Base-by-base conservation (phyloP, 805 yeast genomes). In the Ogataea trehaloabstinens region DNA sequence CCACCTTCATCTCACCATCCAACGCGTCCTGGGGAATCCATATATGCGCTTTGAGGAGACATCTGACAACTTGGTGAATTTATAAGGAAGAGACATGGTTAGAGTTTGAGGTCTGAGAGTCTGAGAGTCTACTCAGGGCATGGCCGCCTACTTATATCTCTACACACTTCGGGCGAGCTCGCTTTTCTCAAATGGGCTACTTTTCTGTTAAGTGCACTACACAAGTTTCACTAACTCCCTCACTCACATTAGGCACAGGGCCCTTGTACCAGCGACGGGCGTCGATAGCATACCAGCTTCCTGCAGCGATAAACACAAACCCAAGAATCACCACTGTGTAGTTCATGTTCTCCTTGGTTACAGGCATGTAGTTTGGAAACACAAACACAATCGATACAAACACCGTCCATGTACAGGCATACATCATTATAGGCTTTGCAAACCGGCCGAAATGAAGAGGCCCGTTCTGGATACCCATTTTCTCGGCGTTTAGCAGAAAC, bases 241-340 rank as follows among this genome's bases (percentile, higher is more conserved):
- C 63, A 45, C 68, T 74, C 43, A 73, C 55, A 49, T 73, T 76
- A 39, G 70, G 57, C 45, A 69, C 65, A 7, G 82, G 82, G 39
- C 83, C 83, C 33, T 52, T 54, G 61, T 75, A 77, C 78, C 79
- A 74, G 41, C 72, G 73, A 43, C 57, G 68, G 30, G 81, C 82
- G 50, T 66, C 76, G 6, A 70, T 48, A 10, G 56, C 41, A 51
- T 64, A 78, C 74, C 78, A 78, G 8, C 60, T 55, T 37, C 67
- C 63, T 30, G 68, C 60, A 24, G 48, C 54, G 34, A 66, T 47
- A 37, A 64, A 38, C 57, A 61, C 60, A 58, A 60, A 42, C 49
- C 63, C 80, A 64, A 76, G 32, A 36, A 76, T 71, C n/a, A 70
- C 78, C 45, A 66, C 63, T 5, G 80, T 74, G 56, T 76, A 76